Percentiles rank a stretch among this genome's conserved stretches.
Evolutionary conservation across 306 rosid species (phyloP).

Genomic region (Sesbania bispinosa): DNA sequence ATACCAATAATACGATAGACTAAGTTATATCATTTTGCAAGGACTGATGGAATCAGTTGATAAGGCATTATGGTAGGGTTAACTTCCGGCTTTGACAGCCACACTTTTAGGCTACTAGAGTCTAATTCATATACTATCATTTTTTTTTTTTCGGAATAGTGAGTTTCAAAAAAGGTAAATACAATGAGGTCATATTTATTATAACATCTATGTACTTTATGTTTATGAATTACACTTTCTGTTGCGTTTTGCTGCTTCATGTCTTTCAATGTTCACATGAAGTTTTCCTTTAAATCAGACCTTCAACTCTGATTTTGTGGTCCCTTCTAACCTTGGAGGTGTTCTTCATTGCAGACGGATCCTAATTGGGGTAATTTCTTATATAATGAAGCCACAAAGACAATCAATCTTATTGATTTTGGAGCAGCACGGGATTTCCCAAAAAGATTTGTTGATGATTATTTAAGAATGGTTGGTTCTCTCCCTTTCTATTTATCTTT

Average conservation of each 20-base stretch:
- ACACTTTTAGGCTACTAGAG: not conserved
- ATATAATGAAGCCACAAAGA: conserved; percentile 62
- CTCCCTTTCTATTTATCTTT: conserved; percentile 7
- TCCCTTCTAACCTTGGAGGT: conserved; percentile 29
- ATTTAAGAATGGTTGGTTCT: conserved; percentile 79
- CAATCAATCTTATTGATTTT: conserved; percentile 84
- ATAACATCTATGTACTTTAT: not conserved
- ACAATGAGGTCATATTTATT: not conserved
- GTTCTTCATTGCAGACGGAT: conserved; percentile 73
- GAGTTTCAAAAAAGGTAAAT: not conserved
- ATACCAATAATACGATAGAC: not conserved
- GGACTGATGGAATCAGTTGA: not conserved
- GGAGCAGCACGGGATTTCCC: conserved; percentile 94
- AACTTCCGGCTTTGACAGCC: not conserved
- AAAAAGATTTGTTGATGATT: conserved; percentile 78
- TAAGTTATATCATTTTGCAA: not conserved
- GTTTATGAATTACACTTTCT: conserved; percentile 12
- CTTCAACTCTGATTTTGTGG: conserved; percentile 8
- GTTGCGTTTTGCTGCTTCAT: conserved; percentile 11
- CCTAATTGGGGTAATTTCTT: conserved; percentile 98
- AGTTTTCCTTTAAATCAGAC: conserved; percentile 9
- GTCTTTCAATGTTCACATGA: not conserved
- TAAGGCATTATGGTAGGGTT: not conserved
- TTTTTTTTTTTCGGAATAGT: not conserved
- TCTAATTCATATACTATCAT: not conserved